A percentile compares a stretch with the other conserved stretches of the same genome.
phyloP scores from a whole-genome alignment of 805 yeast species.

The Citeromyces matritensis region DNA sequence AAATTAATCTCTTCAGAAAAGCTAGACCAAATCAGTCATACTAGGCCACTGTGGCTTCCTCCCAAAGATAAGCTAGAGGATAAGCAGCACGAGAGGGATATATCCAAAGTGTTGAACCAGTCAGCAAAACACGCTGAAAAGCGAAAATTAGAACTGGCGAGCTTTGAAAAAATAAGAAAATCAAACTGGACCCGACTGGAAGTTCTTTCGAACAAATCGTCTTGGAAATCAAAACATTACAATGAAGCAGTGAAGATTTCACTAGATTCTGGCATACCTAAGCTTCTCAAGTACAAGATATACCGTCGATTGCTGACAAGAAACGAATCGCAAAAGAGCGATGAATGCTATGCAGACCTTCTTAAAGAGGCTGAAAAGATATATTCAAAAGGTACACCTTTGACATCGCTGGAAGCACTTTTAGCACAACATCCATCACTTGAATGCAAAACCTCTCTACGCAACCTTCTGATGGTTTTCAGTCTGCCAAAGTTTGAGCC shows the following conservation, averaged over 20 bases:
- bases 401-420: too few relatives aligned
- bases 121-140: conserved; percentile 18
- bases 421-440: too few relatives aligned
- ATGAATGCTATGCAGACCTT: too few relatives aligned
- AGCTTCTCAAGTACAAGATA: too few relatives aligned
- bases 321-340: too few relatives aligned
- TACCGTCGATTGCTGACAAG: too few relatives aligned
- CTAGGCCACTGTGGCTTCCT: conserved; percentile 62
- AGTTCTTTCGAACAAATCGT: too few relatives aligned
- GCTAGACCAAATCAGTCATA: conserved; percentile 32
- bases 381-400: too few relatives aligned
- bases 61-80: conserved; percentile 43
- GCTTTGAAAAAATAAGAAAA: conserved; percentile 16
- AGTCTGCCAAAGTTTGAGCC: too few relatives aligned
- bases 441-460: too few relatives aligned
- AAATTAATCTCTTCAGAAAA: conserved; percentile 48
- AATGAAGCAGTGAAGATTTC: conserved; percentile 16
- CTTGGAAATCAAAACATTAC: conserved; percentile 11
- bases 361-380: too few relatives aligned
- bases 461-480: too few relatives aligned
- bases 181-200: conserved; percentile 13
- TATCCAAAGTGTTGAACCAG: conserved; percentile 19
- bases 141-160: conserved; percentile 13
- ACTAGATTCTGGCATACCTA: conserved; percentile 10
- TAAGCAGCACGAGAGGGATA: conserved; percentile 38